Percentiles rank a stretch among this genome's conserved stretches.
phyloP scores from a whole-genome alignment of 768 basidiomycete genomes.

The Tulasnella calospora region DNA sequence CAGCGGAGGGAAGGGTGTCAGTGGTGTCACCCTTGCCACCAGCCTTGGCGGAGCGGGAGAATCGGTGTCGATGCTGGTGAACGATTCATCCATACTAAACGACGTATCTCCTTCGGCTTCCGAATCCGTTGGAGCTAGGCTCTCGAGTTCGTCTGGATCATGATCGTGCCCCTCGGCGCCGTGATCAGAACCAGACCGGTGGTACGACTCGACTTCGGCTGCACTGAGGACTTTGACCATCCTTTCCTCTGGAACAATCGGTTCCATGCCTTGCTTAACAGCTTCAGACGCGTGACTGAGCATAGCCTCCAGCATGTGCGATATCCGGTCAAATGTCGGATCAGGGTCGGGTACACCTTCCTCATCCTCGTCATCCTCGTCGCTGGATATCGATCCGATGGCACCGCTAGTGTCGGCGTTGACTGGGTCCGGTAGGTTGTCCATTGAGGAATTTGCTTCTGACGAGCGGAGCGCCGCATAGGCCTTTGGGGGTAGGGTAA shows the following conservation, averaged over 20 bases:
- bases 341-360: slow-evolving; percentile 31
- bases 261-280: slow-evolving; percentile 37
- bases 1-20: neutral
- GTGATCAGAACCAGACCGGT: neutral
- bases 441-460: slow-evolving; percentile 50
- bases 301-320: slow-evolving; percentile 29
- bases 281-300: slow-evolving; percentile 24
- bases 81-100: neutral
- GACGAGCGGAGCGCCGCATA: slow-evolving; percentile 35
- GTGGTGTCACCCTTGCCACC: neutral
- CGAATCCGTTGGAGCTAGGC: neutral
- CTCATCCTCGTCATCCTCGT: slow-evolving; percentile 29
- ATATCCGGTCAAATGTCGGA: slow-evolving; percentile 30
- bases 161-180: neutral
- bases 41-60: neutral
- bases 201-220: slow-evolving; percentile 50
- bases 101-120: neutral
- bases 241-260: slow-evolving; percentile 39
- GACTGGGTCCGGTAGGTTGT: slow-evolving; percentile 31
- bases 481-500: slow-evolving; percentile 64
- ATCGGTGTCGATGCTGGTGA: neutral
- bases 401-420: slow-evolving; percentile 39
- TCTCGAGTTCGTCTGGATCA: neutral
- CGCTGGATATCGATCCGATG: neutral
- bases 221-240: slow-evolving; percentile 59